These are phyloP conservation scores for Arabidopsis lyrata DNA, from an alignment of 441 rosid genomes.

Conservation along the genomic window DNA sequence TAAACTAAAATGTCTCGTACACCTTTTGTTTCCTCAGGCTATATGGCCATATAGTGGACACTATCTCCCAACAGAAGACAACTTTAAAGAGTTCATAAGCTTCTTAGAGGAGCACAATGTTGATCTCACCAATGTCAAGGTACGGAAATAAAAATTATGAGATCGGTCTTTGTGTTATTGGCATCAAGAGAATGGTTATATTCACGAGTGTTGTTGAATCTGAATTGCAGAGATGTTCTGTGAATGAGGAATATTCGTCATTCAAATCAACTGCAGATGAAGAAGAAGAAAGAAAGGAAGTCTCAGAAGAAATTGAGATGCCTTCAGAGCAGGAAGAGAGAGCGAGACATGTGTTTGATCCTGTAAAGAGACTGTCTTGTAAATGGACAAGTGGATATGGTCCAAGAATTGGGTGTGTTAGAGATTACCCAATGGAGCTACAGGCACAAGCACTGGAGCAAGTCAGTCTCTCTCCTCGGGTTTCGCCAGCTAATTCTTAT, in stretches of 20 bases:
- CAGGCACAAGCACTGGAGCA: constrained; percentile 74
- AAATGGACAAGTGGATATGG: constrained; percentile 84
- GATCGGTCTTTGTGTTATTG: constrained; percentile 6
- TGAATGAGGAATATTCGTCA: constrained; percentile 43
- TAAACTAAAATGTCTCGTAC: constrained; percentile 20
- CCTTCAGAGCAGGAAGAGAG: constrained; percentile 37
- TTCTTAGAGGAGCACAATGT: constrained; percentile 77
- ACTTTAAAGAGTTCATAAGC: constrained; percentile 74
- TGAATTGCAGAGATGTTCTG: constrained; percentile 43
- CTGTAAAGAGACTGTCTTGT: constrained; percentile 66
- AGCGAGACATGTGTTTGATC: constrained; percentile 44
- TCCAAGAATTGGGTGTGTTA: constrained; percentile 84
- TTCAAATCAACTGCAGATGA: constrained; percentile 35
- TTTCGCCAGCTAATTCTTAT: constrained; percentile 41
- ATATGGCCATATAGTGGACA: constrained; percentile 99
- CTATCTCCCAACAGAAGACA: constrained; percentile 91
- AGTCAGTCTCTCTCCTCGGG: constrained; percentile 73
- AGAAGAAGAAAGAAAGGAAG: constrained; percentile 35
- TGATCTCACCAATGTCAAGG: constrained; percentile 80
- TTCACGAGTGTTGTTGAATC: neutral
- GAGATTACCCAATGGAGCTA: constrained; percentile 80
- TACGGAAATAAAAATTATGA: constrained; percentile 29
- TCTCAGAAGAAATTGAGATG: constrained; percentile 34
- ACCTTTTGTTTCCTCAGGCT: constrained; percentile 54
- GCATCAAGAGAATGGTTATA: constrained; percentile 11